Base-by-base conservation (phyloP, 164 flowering plant genomes). In the Stephania cephalantha region DNA sequence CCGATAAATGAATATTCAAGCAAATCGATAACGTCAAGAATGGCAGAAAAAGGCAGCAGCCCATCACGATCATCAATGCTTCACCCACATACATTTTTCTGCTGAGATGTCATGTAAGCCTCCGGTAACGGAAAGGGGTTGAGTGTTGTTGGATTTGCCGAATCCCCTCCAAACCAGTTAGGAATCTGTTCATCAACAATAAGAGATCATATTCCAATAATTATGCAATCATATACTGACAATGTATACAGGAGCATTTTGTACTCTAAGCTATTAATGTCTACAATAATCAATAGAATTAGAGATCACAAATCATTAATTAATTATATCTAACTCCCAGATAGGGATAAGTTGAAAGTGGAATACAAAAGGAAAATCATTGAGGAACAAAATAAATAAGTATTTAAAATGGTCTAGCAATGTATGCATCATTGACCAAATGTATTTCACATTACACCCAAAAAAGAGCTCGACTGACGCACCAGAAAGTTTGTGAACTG, bases 111-210 rank as follows among this genome's bases (percentile, higher is more conserved):
- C 83, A 84, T 64, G 79, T 94, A 96, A 79, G 80, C 76, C 76
- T 90, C 97, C 42, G 99, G 99, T 80, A 96, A 81, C 52, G 83
- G 81, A 81, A 96, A 94, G 55, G 98, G 99, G 74, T 96, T 96
- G 71, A 85, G 87, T 73, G 87, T 88, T 11, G 97, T 92, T 12
- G 88, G 73, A n/a, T 86, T 88, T 71, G 83, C 58, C 22, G 81
- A 76, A 78, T 94, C 92, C 45, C 85, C 86, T 64, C 77, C 91
- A 85, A 85, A 82, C 94, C 95, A 92, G 73, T 85, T 87, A 42
- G 99, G 99, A 81, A 96, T 91, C 99, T 96, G 89, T 53, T 35
- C 46, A 80, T 68, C 75, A 79, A 31, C 52, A 77, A 8, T n/a
- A 53, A 79, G 71, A 70, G 22, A 15, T 68, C 7, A 44, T 30